Evolutionary conservation across 768 basidiomycete genomes (phyloP).

Genomic region (Pleurotus tuoliensis): DNA sequence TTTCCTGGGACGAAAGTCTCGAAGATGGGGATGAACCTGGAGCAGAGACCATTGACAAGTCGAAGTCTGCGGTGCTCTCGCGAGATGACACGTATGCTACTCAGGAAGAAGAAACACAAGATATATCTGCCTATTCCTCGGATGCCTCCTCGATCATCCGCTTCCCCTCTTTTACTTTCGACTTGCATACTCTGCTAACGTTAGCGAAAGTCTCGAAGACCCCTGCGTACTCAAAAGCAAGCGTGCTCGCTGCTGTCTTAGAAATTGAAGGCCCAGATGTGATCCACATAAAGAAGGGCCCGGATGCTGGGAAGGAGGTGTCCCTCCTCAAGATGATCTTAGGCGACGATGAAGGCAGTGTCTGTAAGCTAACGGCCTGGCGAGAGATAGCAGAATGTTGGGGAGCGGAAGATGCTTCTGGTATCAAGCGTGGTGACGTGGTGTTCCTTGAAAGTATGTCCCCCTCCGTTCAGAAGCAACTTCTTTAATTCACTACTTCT

Average conservation of each 20-base stretch:
- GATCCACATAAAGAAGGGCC: constrained; percentile 63
- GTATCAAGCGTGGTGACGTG: constrained; percentile 67
- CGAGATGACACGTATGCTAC: constrained; percentile 15
- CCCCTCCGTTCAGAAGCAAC: constrained; percentile 4
- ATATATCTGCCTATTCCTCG: constrained; percentile 52
- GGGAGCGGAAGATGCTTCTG: constrained; percentile 44
- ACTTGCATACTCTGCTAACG: constrained; percentile 52
- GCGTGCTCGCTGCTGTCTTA: constrained; percentile 59
- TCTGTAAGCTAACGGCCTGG: constrained; percentile 78
- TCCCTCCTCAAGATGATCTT: constrained; percentile 66
- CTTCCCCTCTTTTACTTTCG: constrained; percentile 76
- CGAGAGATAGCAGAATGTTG: constrained; percentile 69
- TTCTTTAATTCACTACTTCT: not conserved
- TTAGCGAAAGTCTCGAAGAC: constrained; percentile 37
- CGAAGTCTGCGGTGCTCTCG: constrained; percentile 16
- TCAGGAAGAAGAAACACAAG: constrained; percentile 32
- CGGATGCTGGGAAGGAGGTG: constrained; percentile 67
- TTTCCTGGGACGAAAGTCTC: constrained; percentile 13
- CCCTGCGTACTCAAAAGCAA: constrained; percentile 43
- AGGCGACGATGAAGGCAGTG: constrained; percentile 65
- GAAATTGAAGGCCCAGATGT: constrained; percentile 77
- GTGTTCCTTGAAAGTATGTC: constrained; percentile 64
- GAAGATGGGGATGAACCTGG: constrained; percentile 10
- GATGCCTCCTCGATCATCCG: constrained; percentile 67
- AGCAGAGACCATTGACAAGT: constrained; percentile 14